A percentile compares a stretch with the other conserved stretches of the same genome.
Conservation (phyloP, 2,329 filamentous ascomycete genomes). For the Calycina herbarum region DNA sequence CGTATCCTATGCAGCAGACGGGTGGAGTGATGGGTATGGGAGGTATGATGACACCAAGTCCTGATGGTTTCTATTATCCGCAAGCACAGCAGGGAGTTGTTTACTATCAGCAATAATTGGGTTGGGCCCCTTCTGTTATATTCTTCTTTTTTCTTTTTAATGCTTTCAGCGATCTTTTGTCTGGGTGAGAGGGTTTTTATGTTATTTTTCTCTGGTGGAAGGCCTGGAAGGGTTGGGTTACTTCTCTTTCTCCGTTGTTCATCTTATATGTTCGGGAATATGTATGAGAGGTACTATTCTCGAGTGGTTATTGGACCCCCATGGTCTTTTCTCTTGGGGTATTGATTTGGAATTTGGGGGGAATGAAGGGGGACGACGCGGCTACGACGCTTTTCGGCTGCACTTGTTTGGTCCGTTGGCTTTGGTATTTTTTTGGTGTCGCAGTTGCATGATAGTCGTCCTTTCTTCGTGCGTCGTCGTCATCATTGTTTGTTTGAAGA, state of each 20-base stretch:
- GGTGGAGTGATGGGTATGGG: constrained; percentile 68
- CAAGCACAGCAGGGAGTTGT: constrained; percentile 55
- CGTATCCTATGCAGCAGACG: constrained; percentile 54
- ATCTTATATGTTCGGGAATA: constrained; percentile 2
- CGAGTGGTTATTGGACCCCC: constrained; percentile 17
- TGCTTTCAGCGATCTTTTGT: constrained; percentile 34
- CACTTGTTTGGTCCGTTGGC: constrained; percentile 19
- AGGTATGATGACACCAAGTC: constrained; percentile 73
- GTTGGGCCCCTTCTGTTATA: constrained; percentile 13
- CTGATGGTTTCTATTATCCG: constrained; percentile 70
- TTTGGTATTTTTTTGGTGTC: constrained; percentile 14
- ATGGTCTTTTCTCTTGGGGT: constrained; percentile 15
- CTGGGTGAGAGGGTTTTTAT: constrained; percentile 30
- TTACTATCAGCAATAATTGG: constrained; percentile 60
- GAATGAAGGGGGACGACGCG: constrained; percentile 16
- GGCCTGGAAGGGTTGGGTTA: constrained; percentile 32
- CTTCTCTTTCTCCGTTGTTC: constrained; percentile 17
- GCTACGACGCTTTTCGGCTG: constrained; percentile 30
- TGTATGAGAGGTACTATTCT: constrained; percentile 19
- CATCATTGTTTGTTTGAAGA: constrained; percentile 32
- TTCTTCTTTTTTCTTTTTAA: constrained; percentile 33
- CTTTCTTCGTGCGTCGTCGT: constrained; percentile 19
- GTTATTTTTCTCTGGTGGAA: constrained; percentile 31
- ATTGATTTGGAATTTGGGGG: constrained; percentile 18
- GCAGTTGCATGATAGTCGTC: constrained; percentile 25